These are phyloP conservation scores for Ambrosiella xylebori DNA, from an alignment of 2,329 filamentous ascomycete species.

Conservation along the genomic window DNA sequence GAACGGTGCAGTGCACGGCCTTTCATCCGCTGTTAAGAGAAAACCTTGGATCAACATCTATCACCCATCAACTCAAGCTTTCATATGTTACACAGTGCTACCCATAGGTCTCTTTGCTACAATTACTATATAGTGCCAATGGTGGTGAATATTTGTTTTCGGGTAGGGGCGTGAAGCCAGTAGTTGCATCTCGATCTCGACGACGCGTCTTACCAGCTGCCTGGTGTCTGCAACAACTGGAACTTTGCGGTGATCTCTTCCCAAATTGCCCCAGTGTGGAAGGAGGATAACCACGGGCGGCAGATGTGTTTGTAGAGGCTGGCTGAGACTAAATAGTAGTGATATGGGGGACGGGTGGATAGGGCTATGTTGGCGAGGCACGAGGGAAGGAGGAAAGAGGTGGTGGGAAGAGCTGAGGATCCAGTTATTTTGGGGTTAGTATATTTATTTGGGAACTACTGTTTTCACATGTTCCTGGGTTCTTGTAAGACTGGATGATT, in stretches of 20 bases:
- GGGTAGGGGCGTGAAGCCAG: background rate
- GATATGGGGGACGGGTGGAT: too few species aligned
- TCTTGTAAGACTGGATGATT: too few species aligned
- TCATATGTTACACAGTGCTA: background rate
- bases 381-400: too few species aligned
- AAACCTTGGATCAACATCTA: background rate
- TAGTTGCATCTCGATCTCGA: background rate
- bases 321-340: background rate
- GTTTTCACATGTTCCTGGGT: too few species aligned
- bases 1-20: too few species aligned
- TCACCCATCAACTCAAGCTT: background rate
- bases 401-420: too few species aligned
- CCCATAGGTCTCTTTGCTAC: background rate
- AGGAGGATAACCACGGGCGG: background rate
- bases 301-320: background rate
- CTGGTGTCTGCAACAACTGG: background rate
- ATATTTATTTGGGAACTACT: too few species aligned
- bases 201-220: background rate
- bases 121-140: background rate
- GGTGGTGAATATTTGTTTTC: background rate
- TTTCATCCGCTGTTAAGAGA: background rate
- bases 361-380: too few species aligned
- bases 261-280: background rate
- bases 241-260: background rate
- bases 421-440: too few species aligned